phyloP scores from a whole-genome alignment of 768 basidiomycete genomes.

The Hericium erinaceus region DNA sequence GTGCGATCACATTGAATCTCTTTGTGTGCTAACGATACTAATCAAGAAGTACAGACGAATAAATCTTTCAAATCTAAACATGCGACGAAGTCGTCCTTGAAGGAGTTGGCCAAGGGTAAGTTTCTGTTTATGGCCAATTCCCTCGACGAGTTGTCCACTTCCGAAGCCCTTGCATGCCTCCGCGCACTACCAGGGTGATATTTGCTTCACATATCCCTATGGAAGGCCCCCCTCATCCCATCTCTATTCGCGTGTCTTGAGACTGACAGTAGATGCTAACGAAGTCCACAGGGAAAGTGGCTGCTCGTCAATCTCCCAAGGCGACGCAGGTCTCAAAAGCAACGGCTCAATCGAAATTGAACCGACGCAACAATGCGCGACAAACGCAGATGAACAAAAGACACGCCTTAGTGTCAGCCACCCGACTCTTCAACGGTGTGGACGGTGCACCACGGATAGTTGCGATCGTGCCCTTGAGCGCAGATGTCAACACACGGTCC shows the following conservation, averaged over 20 bases:
- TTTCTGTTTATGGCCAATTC: neutral
- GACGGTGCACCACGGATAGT: constrained; percentile 82
- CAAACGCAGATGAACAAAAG: constrained; percentile 73
- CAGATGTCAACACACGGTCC: constrained; percentile 45
- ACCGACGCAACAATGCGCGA: constrained; percentile 78
- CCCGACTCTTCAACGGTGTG: constrained; percentile 69
- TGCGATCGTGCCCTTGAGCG: constrained; percentile 75
- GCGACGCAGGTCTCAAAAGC: constrained; percentile 35
- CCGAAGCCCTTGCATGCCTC: too few species aligned
- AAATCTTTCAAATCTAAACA: constrained; percentile 91
- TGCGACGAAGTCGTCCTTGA: constrained; percentile 75
- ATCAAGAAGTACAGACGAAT: constrained; percentile 49
- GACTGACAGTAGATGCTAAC: constrained; percentile 29
- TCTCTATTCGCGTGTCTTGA: neutral
- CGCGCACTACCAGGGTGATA: too few species aligned
- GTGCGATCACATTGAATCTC: constrained; percentile 22
- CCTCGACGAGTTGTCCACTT: too few species aligned
- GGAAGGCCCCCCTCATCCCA: too few species aligned
- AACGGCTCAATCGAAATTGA: constrained; percentile 61
- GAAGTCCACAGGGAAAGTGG: constrained; percentile 19
- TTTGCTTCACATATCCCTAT: too few species aligned
- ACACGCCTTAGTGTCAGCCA: constrained; percentile 54
- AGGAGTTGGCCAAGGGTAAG: constrained; percentile 77
- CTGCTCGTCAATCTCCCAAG: constrained; percentile 48
- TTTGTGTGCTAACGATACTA: neutral